Evolutionary conservation across 768 basidiomycete species (phyloP).

Genomic region (Serendipita sp.): DNA sequence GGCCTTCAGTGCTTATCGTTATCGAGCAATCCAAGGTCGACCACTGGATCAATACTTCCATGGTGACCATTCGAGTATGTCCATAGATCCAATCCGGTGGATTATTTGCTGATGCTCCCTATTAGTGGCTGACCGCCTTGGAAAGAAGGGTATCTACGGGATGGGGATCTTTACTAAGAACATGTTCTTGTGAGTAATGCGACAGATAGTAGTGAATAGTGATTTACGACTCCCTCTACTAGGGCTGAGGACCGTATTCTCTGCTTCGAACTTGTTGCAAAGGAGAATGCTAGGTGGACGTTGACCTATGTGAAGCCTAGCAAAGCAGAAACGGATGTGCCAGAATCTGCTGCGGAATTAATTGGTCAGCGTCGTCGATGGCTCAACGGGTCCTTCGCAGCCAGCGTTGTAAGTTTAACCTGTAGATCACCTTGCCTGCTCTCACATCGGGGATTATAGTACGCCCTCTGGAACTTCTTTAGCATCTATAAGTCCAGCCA

Average conservation of each 20-base stretch:
- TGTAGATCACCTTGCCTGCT: not conserved
- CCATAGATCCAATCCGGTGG: not conserved
- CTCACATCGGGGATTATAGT: slow-evolving; percentile 28
- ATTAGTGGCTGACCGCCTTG: slow-evolving; percentile 76
- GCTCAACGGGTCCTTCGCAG: slow-evolving; percentile 93
- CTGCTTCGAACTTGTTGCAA: slow-evolving; percentile 93
- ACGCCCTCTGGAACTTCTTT: slow-evolving; percentile 88
- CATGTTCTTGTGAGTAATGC: slow-evolving; percentile 20
- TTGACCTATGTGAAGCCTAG: slow-evolving; percentile 87
- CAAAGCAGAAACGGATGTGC: slow-evolving; percentile 94
- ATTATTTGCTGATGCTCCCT: slow-evolving; percentile 50
- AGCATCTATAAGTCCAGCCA: slow-evolving; percentile 75
- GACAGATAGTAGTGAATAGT: slow-evolving; percentile 9
- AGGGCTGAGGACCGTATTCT: slow-evolving; percentile 86
- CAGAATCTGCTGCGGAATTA: slow-evolving; percentile 26
- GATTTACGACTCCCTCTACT: slow-evolving; percentile 17
- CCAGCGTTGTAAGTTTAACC: slow-evolving; percentile 51
- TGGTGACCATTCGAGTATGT: slow-evolving; percentile 32
- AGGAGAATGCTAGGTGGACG: slow-evolving; percentile 74
- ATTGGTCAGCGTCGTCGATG: slow-evolving; percentile 93
- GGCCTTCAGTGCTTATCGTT: slow-evolving; percentile 95
- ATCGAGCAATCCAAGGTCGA: slow-evolving; percentile 74
- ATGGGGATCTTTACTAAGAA: slow-evolving; percentile 98
- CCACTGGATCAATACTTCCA: slow-evolving; percentile 40
- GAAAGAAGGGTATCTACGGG: slow-evolving; percentile 84